These are phyloP conservation scores for Ogataea thermomethanolica DNA, from an alignment of 805 yeast genomes.

Conservation along the genomic window DNA sequence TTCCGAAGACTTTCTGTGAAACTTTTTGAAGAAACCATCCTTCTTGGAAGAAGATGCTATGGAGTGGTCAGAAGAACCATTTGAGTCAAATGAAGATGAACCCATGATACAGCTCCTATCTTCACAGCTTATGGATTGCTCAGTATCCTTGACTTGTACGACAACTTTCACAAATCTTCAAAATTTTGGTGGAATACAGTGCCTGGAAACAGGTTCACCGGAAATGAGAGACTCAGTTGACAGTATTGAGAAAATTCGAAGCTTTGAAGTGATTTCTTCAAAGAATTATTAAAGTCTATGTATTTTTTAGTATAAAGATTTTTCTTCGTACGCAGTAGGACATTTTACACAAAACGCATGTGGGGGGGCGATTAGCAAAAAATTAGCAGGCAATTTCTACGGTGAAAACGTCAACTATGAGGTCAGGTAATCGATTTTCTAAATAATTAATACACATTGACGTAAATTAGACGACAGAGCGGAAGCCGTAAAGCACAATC, in stretches of 20 bases:
- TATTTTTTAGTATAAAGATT: background rate
- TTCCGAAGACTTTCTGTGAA: conserved; percentile 14
- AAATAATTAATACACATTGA: background rate
- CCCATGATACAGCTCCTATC: no score
- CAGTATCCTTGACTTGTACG: no score
- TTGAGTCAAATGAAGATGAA: background rate
- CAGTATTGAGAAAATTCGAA: no score
- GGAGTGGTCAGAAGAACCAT: conserved; percentile 4
- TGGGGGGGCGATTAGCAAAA: background rate
- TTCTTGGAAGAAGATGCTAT: conserved; percentile 4
- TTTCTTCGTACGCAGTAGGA: background rate
- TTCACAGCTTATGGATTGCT: no score
- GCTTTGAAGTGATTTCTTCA: no score
- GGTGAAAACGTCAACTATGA: background rate
- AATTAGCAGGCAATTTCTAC: background rate
- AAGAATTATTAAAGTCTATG: background rate
- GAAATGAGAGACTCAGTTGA: no score
- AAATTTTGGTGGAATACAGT: no score
- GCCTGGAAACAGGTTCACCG: no score
- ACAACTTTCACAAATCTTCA: no score
- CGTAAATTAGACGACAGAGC: background rate
- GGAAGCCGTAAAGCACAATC: background rate
- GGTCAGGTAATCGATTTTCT: background rate
- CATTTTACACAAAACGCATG: background rate
- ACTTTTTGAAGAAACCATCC: conserved; percentile 14